A percentile compares a stretch with the other conserved stretches of the same genome.
These are phyloP conservation scores for Saturnispora silvae DNA, from an alignment of 805 yeast species.

Conservation along the genomic window DNA sequence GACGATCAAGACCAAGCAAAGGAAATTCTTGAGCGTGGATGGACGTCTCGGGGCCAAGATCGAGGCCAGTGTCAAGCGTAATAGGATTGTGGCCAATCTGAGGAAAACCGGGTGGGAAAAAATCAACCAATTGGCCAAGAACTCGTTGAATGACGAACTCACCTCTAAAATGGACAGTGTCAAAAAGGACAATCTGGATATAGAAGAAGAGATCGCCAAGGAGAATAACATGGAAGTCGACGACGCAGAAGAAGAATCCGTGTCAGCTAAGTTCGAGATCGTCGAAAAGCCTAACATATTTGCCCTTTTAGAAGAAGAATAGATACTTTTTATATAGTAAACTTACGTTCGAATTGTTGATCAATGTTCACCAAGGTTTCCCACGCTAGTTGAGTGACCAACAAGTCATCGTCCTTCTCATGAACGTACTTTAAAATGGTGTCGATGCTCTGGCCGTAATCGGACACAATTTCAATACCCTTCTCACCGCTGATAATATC, in stretches of 20 bases:
- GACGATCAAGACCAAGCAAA: conserved; percentile 15
- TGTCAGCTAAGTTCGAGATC: neutral
- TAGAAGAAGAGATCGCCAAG: conserved; percentile 13
- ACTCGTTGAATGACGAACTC: conserved; percentile 13
- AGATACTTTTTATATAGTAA: conserved; percentile 3
- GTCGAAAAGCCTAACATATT: conserved; percentile 18
- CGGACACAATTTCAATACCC: conserved; percentile 38
- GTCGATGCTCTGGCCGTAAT: conserved; percentile 34
- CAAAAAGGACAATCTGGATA: conserved; percentile 13
- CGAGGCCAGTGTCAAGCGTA: conserved; percentile 52
- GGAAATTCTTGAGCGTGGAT: conserved; percentile 12
- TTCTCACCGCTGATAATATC: conserved; percentile 41
- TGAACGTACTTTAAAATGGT: conserved; percentile 33
- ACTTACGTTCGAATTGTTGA: conserved; percentile 15
- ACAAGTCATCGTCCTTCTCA: conserved; percentile 42
- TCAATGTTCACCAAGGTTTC: conserved; percentile 26
- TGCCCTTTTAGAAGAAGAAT: conserved; percentile 20
- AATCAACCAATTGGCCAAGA: conserved; percentile 41
- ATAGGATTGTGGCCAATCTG: conserved; percentile 47
- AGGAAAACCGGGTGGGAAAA: conserved; percentile 69
- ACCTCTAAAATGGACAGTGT: conserved; percentile 10
- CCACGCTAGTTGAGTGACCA: conserved; percentile 50
- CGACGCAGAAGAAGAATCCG: conserved; percentile 10
- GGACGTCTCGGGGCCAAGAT: conserved; percentile 34
- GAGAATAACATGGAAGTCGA: conserved; percentile 10